Percentiles rank a stretch among this genome's conserved stretches.
phyloP scores from a whole-genome alignment of 306 rosid species.

The Purshia tridentata region DNA sequence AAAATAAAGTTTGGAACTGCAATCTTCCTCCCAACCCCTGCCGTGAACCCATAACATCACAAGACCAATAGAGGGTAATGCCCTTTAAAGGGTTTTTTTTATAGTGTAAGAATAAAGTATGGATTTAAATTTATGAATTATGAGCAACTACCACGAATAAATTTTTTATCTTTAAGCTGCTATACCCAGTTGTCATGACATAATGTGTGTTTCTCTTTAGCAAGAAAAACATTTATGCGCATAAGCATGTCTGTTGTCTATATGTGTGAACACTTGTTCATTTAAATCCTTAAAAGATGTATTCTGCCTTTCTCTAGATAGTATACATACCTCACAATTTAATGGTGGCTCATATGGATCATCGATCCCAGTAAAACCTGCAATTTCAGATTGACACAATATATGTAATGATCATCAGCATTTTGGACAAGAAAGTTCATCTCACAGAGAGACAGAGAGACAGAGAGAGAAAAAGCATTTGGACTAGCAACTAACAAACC shows the following conservation, averaged over 20 bases:
- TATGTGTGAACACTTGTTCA: neutral
- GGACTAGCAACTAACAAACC: neutral
- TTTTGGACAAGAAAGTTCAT: neutral
- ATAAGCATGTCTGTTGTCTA: neutral
- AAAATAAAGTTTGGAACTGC: neutral
- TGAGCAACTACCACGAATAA: neutral
- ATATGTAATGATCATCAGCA: neutral
- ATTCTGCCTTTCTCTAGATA: constrained; percentile 13
- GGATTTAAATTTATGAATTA: neutral
- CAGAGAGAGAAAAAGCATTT: neutral
- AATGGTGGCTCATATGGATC: constrained; percentile 72
- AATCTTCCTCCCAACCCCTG: neutral
- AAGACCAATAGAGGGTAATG: neutral
- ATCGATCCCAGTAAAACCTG: constrained; percentile 84
- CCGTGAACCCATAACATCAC: neutral
- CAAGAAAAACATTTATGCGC: neutral
- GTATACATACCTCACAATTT: constrained; percentile 53
- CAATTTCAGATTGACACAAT: constrained; percentile 10
- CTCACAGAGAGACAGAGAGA: neutral
- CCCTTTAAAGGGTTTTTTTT: neutral
- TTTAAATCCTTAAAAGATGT: neutral
- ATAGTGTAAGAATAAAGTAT: neutral
- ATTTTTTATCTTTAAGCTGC: neutral
- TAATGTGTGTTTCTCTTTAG: neutral
- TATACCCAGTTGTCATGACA: neutral